These are phyloP conservation scores for Trichoderma semiorbis DNA, from an alignment of 2,329 filamentous ascomycete genomes.

Conservation along the genomic window DNA sequence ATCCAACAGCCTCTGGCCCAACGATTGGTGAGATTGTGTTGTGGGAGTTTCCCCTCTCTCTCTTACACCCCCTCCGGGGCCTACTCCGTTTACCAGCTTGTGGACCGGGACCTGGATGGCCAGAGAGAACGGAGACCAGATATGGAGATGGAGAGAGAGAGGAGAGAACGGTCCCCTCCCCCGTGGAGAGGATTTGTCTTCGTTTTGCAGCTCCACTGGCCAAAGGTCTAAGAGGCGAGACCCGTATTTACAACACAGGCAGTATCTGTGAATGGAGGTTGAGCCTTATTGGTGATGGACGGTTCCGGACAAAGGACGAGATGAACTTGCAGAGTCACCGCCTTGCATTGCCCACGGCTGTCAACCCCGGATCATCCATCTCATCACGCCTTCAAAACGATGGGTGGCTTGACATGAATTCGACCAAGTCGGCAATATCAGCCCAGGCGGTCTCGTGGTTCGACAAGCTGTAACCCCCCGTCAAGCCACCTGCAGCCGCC, in stretches of 20 bases:
- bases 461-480: conserved; percentile 13
- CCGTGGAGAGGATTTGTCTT: background rate
- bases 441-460: conserved; percentile 14
- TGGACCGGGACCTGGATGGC: conserved; percentile 11
- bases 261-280: background rate
- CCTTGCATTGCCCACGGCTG: background rate
- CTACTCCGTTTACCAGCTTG: background rate
- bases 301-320: background rate
- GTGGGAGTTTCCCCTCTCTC: background rate
- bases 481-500: conserved; percentile 11
- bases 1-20: conserved; percentile 5
- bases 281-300: background rate
- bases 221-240: background rate
- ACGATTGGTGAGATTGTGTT: background rate
- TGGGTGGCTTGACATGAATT: background rate
- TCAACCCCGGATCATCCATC: background rate
- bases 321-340: background rate
- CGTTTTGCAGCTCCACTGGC: background rate
- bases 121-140: background rate
- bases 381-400: background rate
- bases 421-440: conserved; percentile 14
- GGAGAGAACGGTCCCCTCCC: background rate
- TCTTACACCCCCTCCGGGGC: background rate
- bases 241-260: background rate
- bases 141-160: background rate